Conservation (phyloP, 805 yeast genomes). For the Pichia sporocuriosa region DNA sequence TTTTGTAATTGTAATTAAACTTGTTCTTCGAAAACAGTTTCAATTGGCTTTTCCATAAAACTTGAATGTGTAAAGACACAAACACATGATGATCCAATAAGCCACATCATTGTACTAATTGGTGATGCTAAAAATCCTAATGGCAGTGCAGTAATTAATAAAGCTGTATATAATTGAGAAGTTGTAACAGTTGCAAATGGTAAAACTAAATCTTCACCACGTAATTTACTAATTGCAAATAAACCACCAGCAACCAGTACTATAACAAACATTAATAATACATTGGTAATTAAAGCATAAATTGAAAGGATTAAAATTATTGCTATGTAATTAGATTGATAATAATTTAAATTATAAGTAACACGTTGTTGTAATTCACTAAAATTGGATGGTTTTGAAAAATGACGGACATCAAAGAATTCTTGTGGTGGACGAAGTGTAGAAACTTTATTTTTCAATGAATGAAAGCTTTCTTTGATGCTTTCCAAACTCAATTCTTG, state of each 20-base stretch:
- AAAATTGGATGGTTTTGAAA: slow-evolving; percentile 86
- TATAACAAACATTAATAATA: slow-evolving; percentile 77
- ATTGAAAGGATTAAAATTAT: slow-evolving; percentile 66
- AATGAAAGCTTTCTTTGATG: slow-evolving; percentile 34
- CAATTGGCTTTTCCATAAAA: slow-evolving; percentile 94
- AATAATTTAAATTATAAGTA: slow-evolving; percentile 78
- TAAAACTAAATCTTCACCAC: slow-evolving; percentile 76
- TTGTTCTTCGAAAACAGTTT: slow-evolving; percentile 86
- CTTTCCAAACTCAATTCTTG: slow-evolving; percentile 47
- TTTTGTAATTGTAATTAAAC: slow-evolving; percentile 24
- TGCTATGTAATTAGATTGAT: slow-evolving; percentile 76
- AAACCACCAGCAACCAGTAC: slow-evolving; percentile 67
- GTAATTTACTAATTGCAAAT: slow-evolving; percentile 67
- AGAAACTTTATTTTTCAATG: slow-evolving; percentile 58
- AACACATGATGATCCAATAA: slow-evolving; percentile 88
- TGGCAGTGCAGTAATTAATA: slow-evolving; percentile 60
- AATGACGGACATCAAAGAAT: slow-evolving; percentile 82
- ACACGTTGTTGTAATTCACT: slow-evolving; percentile 87
- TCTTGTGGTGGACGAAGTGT: slow-evolving; percentile 86
- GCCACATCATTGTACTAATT: slow-evolving; percentile 88
- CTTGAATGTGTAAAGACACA: slow-evolving; percentile 86
- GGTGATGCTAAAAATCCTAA: slow-evolving; percentile 34
- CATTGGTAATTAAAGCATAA: slow-evolving; percentile 83
- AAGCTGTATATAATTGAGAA: slow-evolving; percentile 83
- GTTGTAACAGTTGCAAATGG: slow-evolving; percentile 70